Evolutionary conservation across 345 rosid species (phyloP), one percentile per base, ranked within the genome.

Genomic region (Linum usitatissimum): DNA sequence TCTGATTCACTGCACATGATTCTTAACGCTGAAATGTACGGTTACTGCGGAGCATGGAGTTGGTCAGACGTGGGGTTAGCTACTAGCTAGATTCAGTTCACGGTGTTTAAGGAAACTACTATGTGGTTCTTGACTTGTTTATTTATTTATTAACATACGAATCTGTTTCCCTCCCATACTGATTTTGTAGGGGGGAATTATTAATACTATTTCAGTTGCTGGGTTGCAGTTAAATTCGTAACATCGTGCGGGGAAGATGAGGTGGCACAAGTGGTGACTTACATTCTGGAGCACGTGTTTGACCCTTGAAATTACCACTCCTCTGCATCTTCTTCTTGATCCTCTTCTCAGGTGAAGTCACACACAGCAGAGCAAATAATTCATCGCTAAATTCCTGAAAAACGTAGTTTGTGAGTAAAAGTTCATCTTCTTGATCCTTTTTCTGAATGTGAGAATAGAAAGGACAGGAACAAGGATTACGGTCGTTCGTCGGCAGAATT

Each of bases 221-320:
- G 69, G 62, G 56, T 70, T 18, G 76, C 87, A 87, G 91, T 84
- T 63, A 86, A 80, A 69, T 79, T 81, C 72, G 82, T 75, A 68
- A 81, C 89, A 63, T 71, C 79, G n/a, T 72, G 70, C 68, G 74
- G 74, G 63, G 87, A 84, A 73, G 87, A 74, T 34, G 84, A 81
- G 40, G 77, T 78, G 23, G 71, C 73, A 61, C 81, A 76, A 66
- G 64, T 73, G 34, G 88, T 86, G 54, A 57, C 61, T 57, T 65
- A 69, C 81, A 87, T 90, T 68, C 88, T 87, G 30, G 63, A 55
- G 73, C 93, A 83, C 74, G 89, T 80, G 61, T 76, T 85, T 49
- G 70, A 73, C 53, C 73, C 81, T 61, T 59, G 15, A 45, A 15
- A 45, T 45, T 34, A 15, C 10, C 51, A 45, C 10, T 45, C 51